These are phyloP conservation scores for Fomitopsis palustris DNA, from an alignment of 1,284 basidiomycete genomes.

Conservation along the genomic window DNA sequence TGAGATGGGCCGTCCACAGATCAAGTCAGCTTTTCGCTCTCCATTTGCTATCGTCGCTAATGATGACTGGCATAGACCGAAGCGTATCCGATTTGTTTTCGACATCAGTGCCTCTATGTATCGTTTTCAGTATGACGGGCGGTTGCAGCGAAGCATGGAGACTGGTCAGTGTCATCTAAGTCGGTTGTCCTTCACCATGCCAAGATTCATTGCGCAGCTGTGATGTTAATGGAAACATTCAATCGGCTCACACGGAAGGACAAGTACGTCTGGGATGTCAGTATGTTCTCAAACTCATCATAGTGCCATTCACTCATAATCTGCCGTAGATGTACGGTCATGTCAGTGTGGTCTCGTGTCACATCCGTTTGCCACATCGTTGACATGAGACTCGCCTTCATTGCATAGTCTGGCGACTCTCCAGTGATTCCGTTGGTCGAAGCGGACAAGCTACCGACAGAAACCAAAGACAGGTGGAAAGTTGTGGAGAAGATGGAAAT, in stretches of 20 bases:
- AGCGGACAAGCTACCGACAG: constrained; percentile 41
- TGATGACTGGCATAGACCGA: constrained; percentile 39
- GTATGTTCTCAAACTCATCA: constrained; percentile 20
- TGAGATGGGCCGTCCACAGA: constrained; percentile 59
- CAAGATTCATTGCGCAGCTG: constrained; percentile 34
- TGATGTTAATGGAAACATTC: constrained; percentile 71
- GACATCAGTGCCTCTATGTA: constrained; percentile 74
- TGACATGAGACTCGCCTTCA: background rate
- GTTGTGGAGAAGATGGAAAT: constrained; percentile 65
- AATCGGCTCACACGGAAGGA: constrained; percentile 57
- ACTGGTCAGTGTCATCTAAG: constrained; percentile 39
- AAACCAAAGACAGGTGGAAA: constrained; percentile 58
- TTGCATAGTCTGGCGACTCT: constrained; percentile 55
- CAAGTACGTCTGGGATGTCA: constrained; percentile 70
- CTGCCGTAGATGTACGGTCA: constrained; percentile 54
- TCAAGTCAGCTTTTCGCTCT: constrained; percentile 43
- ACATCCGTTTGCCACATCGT: too few species aligned
- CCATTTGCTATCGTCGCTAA: background rate
- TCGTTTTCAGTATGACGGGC: constrained; percentile 68
- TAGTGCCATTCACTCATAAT: background rate
- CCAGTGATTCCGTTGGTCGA: constrained; percentile 52
- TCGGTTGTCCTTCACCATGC: background rate
- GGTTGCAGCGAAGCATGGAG: constrained; percentile 58
- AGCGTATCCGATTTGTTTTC: constrained; percentile 65
- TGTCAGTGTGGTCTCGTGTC: constrained; percentile 34